Base-by-base conservation (phyloP, 371 early-diverging fungal species). In the Mucor sp. region DNA sequence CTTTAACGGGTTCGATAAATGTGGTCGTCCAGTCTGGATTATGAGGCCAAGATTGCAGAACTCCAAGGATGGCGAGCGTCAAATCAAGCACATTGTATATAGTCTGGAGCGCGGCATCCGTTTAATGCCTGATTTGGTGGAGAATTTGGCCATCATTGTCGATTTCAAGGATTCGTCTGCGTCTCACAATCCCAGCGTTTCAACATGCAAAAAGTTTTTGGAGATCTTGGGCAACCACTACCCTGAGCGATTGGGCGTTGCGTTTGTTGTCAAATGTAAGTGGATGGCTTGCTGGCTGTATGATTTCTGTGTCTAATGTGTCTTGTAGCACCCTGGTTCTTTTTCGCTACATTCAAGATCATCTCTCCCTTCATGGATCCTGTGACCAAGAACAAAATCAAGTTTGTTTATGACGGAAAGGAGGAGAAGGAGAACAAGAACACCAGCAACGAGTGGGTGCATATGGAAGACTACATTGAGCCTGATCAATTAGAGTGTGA, bases 311-410 rank as follows among this genome's bases (percentile, higher is more conserved):
- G 47, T n/a, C 12, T 63, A 8, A 48, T 15, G 14, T 37, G 14
- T 41, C 19, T 11, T 60, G 35, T 66, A 89, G 94, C 97, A 28
- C 94, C 94, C n/a, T 93, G 93, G 89, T 91, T 93, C 73, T 93
- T 97, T 68, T 89, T 89, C 77, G 84, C 88, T 41, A 90, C 93
- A 28, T 94, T 91, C 68, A 89, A 88, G 71, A 30, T 95, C 23
- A 84, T 97, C 32, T 86, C 91, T 6, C 96, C 96, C 0, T 95
- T 96, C 67, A 85, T 97, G 69, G 95, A 97, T 73, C 94, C 95
- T 11, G 93, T 95, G 44, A 96, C 97, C n/a, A 89, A 87, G 58
- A 76, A 79, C 23, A 97, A 96, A 70, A 87, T 97, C 59, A 86
- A 91, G 27, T 94, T 97, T 76, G 91, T 92, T 4, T 61, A 73